Conservation (phyloP, 495 filamentous ascomycete genomes). For the Xylaria bambusicola region DNA sequence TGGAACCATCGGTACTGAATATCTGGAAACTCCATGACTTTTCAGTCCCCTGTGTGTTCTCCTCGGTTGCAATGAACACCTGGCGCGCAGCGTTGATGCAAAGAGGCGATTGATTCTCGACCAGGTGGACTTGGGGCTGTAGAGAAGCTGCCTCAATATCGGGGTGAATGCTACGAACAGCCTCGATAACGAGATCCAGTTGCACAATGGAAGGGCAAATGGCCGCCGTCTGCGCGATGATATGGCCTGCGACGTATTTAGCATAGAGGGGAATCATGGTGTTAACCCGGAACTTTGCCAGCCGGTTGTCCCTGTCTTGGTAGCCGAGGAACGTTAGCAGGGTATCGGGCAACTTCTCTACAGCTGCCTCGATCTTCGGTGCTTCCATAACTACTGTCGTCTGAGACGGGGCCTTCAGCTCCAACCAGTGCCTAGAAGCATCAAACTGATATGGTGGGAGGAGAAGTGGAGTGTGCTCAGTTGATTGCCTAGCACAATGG, state of each 20-base stretch:
- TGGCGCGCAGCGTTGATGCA: background rate
- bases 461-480: conserved; percentile 30
- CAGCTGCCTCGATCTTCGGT: background rate
- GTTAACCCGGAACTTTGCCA: background rate
- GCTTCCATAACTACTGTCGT: too few species aligned
- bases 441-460: conserved; percentile 50
- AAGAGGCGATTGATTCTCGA: background rate
- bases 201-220: background rate
- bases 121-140: background rate
- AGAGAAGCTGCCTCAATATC: background rate
- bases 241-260: background rate
- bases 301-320: background rate
- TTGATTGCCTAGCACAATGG: conserved; percentile 30
- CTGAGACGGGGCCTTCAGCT: conserved; percentile 21
- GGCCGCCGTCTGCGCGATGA: background rate
- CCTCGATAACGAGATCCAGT: background rate
- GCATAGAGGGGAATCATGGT: background rate
- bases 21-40: background rate
- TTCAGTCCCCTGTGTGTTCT: background rate
- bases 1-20: background rate
- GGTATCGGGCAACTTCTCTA: background rate
- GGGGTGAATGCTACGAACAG: background rate
- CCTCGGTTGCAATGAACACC: background rate
- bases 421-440: conserved; percentile 36
- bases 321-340: background rate